Base-by-base conservation (phyloP, 2,329 filamentous ascomycete genomes). In the Fusarium caatingaense region DNA sequence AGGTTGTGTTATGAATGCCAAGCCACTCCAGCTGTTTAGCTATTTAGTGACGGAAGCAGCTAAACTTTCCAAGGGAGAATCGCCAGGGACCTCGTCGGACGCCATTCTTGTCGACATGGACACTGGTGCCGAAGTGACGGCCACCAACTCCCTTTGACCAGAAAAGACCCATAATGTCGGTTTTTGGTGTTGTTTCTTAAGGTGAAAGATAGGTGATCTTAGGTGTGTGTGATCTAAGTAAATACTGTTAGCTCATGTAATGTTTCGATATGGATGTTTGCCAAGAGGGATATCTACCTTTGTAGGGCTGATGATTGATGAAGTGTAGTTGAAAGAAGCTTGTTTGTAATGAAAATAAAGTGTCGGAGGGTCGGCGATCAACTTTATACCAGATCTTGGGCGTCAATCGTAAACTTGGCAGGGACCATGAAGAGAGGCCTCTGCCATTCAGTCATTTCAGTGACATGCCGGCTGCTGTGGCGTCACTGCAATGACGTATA, bases 41-140 rank as follows among this genome's bases (percentile, higher is more conserved):
- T 41, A 13, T 54, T 44, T 25, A 77, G 47, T 65, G 71, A 59
- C 79, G 83, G 80, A 87, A 87, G 78, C 85, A 87, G 79, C 80
- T 84, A 75, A 85, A 86, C 46, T 78, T 81, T 64, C 84, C 83
- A 44, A 85, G 77, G 51, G 82, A 83, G 74, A 87, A 83, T 45
- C 85, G 79, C 83, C 84, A 87, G 5, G 84, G 83, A 4, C 85
- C 85, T 13, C 83, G 81, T 51, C 80, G 83, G 10, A 86, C 76
- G 47, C 85, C 85, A 66, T 84, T 77, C 13, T 79, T 80, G 73
- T 83, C 80, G 21, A 82, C 83, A 34, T 80, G 78, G 56, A 87
- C 77, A 73, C 78, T 85, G 34, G 85, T 86, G 67, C 85, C 85
- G 68, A 86, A 82, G 71, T 84, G 84, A 34, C 81, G 81, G 55